A percentile compares a stretch with the other conserved stretches of the same genome.
Evolutionary conservation across 148 eudicot genomes (phyloP).

Genomic region (Hydrangea macrophylla): DNA sequence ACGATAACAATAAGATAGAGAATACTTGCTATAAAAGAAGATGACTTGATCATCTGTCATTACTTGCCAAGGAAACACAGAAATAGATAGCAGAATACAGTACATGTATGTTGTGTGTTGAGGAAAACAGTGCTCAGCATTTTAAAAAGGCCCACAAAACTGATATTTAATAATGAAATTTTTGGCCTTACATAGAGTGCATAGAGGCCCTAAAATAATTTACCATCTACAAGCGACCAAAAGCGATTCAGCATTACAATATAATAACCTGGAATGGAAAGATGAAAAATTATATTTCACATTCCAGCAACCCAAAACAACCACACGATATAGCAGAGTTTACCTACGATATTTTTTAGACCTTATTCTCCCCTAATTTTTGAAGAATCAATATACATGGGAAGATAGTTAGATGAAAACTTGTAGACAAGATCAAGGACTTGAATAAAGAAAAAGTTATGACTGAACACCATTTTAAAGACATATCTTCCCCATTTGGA

Average conservation of each 20-base stretch:
- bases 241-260: constrained; percentile 2
- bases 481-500: background rate
- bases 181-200: constrained; percentile 8
- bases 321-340: constrained; percentile 4
- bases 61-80: no score
- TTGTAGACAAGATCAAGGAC: background rate
- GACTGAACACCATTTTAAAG: background rate
- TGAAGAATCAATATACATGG: background rate
- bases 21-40: background rate
- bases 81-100: no score
- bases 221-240: constrained; percentile 24
- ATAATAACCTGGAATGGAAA: background rate
- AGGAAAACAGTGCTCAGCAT: background rate
- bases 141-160: constrained; percentile 9
- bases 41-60: background rate
- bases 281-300: constrained; percentile 5
- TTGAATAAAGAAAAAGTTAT: background rate
- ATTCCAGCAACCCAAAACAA: no score
- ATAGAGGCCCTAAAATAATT: constrained; percentile 8
- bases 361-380: background rate
- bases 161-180: background rate
- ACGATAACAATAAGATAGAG: background rate
- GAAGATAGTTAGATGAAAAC: background rate
- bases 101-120: background rate
- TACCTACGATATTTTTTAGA: constrained; percentile 15